phyloP scores from a whole-genome alignment of 2,329 filamentous ascomycete species.

The Penicillium sp. region DNA sequence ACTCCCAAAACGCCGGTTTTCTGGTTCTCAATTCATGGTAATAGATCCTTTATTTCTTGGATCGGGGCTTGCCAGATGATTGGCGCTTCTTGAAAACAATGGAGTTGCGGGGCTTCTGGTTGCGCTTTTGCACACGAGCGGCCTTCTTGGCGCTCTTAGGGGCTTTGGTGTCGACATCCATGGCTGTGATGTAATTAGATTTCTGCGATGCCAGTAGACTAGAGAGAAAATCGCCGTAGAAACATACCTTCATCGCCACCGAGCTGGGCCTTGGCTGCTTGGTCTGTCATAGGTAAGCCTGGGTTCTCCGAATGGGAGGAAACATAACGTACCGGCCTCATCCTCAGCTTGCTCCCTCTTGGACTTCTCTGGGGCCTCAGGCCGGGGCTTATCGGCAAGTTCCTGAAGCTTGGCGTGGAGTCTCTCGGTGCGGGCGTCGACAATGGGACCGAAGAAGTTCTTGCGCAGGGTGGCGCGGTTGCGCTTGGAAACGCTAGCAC shows the following conservation, averaged over 20 bases:
- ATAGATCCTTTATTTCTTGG: conserved; percentile 30
- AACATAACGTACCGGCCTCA: conserved; percentile 27
- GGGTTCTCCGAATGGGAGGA: neutral
- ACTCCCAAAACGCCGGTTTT: conserved; percentile 16
- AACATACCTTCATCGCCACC: conserved; percentile 26
- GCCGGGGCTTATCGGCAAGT: conserved; percentile 74
- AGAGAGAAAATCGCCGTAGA: neutral
- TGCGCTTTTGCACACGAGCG: conserved; percentile 43
- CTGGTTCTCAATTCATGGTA: neutral
- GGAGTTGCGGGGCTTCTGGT: conserved; percentile 38
- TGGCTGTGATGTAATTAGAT: conserved; percentile 30
- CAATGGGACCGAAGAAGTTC: conserved; percentile 81
- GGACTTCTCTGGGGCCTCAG: conserved; percentile 53
- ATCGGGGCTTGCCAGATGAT: conserved; percentile 33
- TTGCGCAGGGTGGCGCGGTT: conserved; percentile 81
- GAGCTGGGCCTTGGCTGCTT: conserved; percentile 13
- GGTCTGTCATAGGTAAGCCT: conserved; percentile 11
- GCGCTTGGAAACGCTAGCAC: conserved; percentile 76
- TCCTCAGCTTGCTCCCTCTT: conserved; percentile 27
- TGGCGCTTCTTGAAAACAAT: conserved; percentile 42
- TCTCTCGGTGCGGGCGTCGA: conserved; percentile 76
- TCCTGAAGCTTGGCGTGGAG: conserved; percentile 84
- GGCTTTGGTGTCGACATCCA: conserved; percentile 41
- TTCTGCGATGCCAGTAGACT: neutral
- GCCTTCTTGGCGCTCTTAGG: conserved; percentile 30